Conservation (phyloP, 2,329 filamentous ascomycete genomes). For the Phialemonium atrogriseum region DNA sequence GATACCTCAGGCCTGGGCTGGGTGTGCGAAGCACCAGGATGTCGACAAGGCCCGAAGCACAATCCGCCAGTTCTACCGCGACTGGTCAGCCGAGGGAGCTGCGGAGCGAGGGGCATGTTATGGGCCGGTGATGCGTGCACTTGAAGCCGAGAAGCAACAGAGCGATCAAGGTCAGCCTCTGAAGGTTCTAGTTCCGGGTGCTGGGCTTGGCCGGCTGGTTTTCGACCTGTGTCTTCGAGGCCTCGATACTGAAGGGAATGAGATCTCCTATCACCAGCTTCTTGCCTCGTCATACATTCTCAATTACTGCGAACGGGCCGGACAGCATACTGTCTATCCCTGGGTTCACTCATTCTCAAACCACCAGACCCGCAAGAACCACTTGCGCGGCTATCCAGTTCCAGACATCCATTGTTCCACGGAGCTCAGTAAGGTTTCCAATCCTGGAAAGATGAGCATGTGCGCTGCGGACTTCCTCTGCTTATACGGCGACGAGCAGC, state of each 20-base stretch:
- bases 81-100: conserved; percentile 78
- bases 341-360: conserved; percentile 89
- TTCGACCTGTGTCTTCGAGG: conserved; percentile 75
- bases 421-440: conserved; percentile 31
- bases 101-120: conserved; percentile 72
- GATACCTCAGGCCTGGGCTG: conserved; percentile 58
- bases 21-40: conserved; percentile 62
- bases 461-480: conserved; percentile 86
- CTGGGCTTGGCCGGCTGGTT: conserved; percentile 79
- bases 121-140: conserved; percentile 58
- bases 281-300: conserved; percentile 72
- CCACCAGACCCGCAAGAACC: conserved; percentile 62
- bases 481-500: conserved; percentile 61
- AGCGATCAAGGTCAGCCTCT: conserved; percentile 26
- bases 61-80: conserved; percentile 85
- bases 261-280: conserved; percentile 96
- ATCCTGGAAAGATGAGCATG: conserved; percentile 74
- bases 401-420: conserved; percentile 72
- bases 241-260: conserved; percentile 76
- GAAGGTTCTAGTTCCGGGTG: conserved; percentile 77
- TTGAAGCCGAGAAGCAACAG: conserved; percentile 36
- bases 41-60: conserved; percentile 90
- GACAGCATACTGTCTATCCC: conserved; percentile 68
- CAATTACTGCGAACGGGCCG: conserved; percentile 52
- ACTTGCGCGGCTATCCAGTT: conserved; percentile 64